These are phyloP conservation scores for Barbarea vulgaris DNA, from an alignment of 345 rosid species.

Conservation along the genomic window DNA sequence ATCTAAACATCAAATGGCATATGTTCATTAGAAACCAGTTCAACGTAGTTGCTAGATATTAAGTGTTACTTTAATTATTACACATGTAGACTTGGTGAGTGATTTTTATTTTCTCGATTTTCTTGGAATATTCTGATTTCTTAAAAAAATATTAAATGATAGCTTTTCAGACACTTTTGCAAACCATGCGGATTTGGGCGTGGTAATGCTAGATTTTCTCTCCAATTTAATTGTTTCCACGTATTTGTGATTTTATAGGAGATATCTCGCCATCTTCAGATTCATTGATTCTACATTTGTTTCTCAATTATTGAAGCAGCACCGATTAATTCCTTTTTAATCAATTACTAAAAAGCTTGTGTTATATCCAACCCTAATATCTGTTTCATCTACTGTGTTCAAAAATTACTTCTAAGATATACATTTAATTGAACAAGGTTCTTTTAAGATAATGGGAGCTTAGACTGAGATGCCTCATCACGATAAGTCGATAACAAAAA, in stretches of 20 bases:
- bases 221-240: background rate
- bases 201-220: constrained; percentile 32
- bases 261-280: constrained; percentile 19
- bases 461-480: constrained; percentile 17
- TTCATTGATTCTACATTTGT: constrained; percentile 23
- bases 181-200: constrained; percentile 26
- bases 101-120: background rate
- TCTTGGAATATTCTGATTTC: constrained; percentile 22
- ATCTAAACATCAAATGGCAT: background rate
- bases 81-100: background rate
- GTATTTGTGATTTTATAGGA: background rate
- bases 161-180: constrained; percentile 10
- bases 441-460: background rate
- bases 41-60: background rate
- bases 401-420: background rate
- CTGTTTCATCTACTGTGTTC: background rate
- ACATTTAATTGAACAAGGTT: background rate
- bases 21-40: background rate
- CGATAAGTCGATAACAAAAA: constrained; percentile 37
- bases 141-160: background rate
- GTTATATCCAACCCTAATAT: background rate
- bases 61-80: background rate
- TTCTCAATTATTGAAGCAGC: constrained; percentile 2
- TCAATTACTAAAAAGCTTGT: no score
- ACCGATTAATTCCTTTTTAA: background rate